Base-by-base conservation (phyloP, 495 filamentous ascomycete genomes). In the Stereocaulon alpinum region DNA sequence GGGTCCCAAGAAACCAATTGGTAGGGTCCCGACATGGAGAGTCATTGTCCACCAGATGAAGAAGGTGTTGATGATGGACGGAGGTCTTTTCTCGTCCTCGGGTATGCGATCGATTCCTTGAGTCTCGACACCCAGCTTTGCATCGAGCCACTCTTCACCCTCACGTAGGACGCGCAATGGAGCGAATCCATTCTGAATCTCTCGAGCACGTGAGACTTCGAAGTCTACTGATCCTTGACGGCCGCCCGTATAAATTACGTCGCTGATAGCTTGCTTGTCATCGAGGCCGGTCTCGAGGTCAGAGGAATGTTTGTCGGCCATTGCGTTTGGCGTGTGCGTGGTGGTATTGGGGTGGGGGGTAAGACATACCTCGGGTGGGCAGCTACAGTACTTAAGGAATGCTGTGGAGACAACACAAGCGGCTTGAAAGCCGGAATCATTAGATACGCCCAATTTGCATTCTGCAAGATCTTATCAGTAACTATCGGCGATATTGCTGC, bases 21-120 rank as follows among this genome's bases (percentile, higher is more conserved):
- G 71, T 57, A 84, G 79, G 57, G 76, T 79, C 48, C 74, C 74
- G 14, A 80, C 73, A 56, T 84, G 81, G 70, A 80, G 77, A 14
- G 79, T 82, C 4, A 72, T 70, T 2, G 73, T 74, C 2, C 74
- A 75, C 80, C 78, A 76, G 45, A 76, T 54, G 17, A 63, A 48
- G 11, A 58, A 60, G 20, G 60, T 63, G 20, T 61, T 47, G 40
- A 58, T 48, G 47, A 50, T 45, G 20, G 61, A 45, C 5, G 61
- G 56, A 22, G 56, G 56, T 7, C 51, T 60, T 30, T 58, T 60
- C 42, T 74, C 67, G 45, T 74, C 73, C 18, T 75, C 73, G 9
- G 68, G 63, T 55, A 74, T 75, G 32, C 76, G 74, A 37, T 70
- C 65, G 44, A 75, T 70, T 53, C 72, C 74, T 29, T 74, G 70